phyloP scores from a whole-genome alignment of 768 basidiomycete genomes.

The Daedaleopsis sinensis region DNA sequence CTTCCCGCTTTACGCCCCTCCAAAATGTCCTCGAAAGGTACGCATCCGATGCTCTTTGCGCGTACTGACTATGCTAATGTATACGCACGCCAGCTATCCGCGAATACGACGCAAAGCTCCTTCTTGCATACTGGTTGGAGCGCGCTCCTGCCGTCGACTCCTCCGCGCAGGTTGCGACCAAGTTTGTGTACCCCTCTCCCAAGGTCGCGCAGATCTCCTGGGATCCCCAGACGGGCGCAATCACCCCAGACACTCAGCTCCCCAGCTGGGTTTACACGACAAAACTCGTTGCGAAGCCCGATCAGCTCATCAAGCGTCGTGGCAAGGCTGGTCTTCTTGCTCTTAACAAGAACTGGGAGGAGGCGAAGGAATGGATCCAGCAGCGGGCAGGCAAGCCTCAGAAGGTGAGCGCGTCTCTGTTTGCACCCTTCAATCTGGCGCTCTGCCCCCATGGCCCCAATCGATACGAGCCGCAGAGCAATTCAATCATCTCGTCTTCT shows the following conservation, averaged over 20 bases:
- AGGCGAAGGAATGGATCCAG: conserved; percentile 85
- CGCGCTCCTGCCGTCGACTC: conserved; percentile 81
- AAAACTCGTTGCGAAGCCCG: conserved; percentile 95
- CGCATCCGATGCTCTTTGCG: background rate
- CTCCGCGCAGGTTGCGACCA: conserved; percentile 53
- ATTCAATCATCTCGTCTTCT: background rate
- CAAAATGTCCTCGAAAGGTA: conserved; percentile 36
- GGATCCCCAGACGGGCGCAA: conserved; percentile 68
- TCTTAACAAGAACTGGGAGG: conserved; percentile 91
- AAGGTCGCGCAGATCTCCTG: conserved; percentile 89
- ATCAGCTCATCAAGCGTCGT: conserved; percentile 99
- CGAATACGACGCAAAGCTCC: conserved; percentile 98
- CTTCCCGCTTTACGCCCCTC: conserved; percentile 7
- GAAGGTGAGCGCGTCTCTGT: conserved; percentile 55
- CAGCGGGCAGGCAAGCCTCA: conserved; percentile 91
- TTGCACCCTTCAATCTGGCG: conserved; percentile 1
- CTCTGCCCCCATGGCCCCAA: background rate
- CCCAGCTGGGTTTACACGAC: conserved; percentile 82
- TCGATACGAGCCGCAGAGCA: background rate
- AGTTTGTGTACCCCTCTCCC: conserved; percentile 65
- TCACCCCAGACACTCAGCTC: conserved; percentile 61
- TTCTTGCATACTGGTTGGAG: conserved; percentile 96
- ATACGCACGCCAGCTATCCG: conserved; percentile 64
- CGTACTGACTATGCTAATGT: background rate
- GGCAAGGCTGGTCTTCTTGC: conserved; percentile 96